Conservation (phyloP, 371 early-diverging fungal species). For the Mucor piriformis region DNA sequence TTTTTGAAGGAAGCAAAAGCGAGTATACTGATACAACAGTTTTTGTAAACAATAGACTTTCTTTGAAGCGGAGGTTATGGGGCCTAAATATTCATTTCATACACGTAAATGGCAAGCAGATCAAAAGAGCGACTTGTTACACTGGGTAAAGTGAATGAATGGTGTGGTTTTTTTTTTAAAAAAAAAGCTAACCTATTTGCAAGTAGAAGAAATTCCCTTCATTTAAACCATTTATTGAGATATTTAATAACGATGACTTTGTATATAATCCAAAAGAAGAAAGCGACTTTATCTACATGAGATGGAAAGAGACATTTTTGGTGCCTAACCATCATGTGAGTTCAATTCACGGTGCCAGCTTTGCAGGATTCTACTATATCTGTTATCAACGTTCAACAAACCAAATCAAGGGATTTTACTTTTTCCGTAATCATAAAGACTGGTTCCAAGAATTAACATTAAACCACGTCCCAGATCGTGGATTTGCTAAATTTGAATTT, state of each 20-base stretch:
- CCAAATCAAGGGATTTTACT: conserved; percentile 84
- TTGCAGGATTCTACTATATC: conserved; percentile 96
- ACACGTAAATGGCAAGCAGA: conserved; percentile 87
- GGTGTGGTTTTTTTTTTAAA: neutral
- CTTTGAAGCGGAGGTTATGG: conserved; percentile 82
- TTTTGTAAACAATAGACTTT: conserved; percentile 58
- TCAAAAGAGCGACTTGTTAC: conserved; percentile 70
- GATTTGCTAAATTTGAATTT: conserved; percentile 63
- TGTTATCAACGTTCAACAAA: conserved; percentile 79
- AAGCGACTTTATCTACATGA: conserved; percentile 87
- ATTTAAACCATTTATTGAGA: conserved; percentile 58
- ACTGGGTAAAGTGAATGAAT: conserved; percentile 75
- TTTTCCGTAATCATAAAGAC: conserved; percentile 74
- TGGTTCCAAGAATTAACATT: conserved; percentile 74
- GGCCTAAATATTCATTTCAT: conserved; percentile 73
- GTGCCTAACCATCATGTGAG: conserved; percentile 92
- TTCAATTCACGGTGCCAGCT: conserved; percentile 87
- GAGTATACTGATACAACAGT: too few relatives aligned
- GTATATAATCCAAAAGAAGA: conserved; percentile 63
- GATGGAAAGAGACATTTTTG: conserved; percentile 96
- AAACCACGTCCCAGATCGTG: conserved; percentile 57
- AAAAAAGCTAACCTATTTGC: neutral
- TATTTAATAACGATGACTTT: conserved; percentile 71
- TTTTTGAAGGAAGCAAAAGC: too few relatives aligned
- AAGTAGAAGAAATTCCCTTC: conserved; percentile 30